Conservation (phyloP, 495 filamentous ascomycete species). For the Achaetomiella virescens region DNA sequence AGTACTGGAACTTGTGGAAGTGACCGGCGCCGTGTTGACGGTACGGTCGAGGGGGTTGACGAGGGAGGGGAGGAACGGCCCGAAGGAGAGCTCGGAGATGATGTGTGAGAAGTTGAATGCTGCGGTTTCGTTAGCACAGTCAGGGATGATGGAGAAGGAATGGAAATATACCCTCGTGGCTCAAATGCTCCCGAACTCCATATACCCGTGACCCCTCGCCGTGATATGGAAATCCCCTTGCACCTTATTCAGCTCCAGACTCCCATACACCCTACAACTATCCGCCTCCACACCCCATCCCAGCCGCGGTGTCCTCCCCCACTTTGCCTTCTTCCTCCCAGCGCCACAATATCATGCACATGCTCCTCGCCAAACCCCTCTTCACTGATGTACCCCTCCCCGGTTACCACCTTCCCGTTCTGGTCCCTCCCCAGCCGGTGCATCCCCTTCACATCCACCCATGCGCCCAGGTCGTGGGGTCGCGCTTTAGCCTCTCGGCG, state of each 20-base stretch:
- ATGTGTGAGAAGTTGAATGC: slow-evolving; percentile 98
- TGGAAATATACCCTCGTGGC: slow-evolving; percentile 60
- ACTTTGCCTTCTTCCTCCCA: slow-evolving; percentile 50
- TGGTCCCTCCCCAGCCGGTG: slow-evolving; percentile 54
- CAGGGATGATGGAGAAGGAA: slow-evolving; percentile 4
- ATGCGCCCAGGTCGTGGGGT: slow-evolving; percentile 72
- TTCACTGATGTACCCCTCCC: slow-evolving; percentile 51
- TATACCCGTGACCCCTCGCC: slow-evolving; percentile 88
- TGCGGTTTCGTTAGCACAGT: slow-evolving; percentile 25
- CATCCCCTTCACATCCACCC: slow-evolving; percentile 66
- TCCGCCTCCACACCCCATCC: slow-evolving; percentile 42
- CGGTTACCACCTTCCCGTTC: slow-evolving; percentile 42
- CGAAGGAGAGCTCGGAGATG: slow-evolving; percentile 93
- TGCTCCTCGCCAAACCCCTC: slow-evolving; percentile 62
- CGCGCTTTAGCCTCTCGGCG: slow-evolving; percentile 62
- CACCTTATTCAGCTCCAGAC: slow-evolving; percentile 87
- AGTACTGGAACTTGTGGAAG: slow-evolving; percentile 98
- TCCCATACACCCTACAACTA: slow-evolving; percentile 86
- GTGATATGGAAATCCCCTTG: slow-evolving; percentile 99
- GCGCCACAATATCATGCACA: slow-evolving; percentile 64
- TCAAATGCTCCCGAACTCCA: slow-evolving; percentile 72
- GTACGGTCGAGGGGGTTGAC: slow-evolving; percentile 92
- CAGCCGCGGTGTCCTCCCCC: slow-evolving; percentile 67
- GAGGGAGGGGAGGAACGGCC: slow-evolving; percentile 87
- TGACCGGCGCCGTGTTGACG: slow-evolving; percentile 60